A percentile compares a stretch with the other conserved stretches of the same genome.
phyloP scores from a whole-genome alignment of 164 flowering plant genomes.

The Amborella trichopoda region DNA sequence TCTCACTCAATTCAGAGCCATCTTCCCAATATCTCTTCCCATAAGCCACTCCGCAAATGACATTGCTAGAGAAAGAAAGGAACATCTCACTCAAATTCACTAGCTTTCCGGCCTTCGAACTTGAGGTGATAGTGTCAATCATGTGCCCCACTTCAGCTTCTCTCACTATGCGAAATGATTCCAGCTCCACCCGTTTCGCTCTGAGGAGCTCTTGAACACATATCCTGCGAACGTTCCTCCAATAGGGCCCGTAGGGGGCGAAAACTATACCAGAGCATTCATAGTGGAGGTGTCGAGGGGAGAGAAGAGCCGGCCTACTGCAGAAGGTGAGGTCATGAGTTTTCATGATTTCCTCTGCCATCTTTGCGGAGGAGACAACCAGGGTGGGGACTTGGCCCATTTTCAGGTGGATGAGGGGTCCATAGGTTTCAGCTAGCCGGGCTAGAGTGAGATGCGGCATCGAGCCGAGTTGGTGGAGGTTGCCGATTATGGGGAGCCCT shows the following conservation, averaged over 20 bases:
- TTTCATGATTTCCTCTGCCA: conserved; percentile 12
- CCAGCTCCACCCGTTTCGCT: conserved; percentile 11
- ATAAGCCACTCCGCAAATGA: conserved; percentile 10
- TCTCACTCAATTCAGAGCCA: not conserved
- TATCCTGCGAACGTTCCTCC: conserved; percentile 20
- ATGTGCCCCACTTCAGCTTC: conserved; percentile 11
- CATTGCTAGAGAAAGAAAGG: conserved; percentile 6
- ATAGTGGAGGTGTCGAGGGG: conserved; percentile 2
- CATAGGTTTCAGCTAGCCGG: conserved; percentile 6
- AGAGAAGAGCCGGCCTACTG: conserved; percentile 3
- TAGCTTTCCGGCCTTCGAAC: not conserved
- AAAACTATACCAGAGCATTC: conserved; percentile 9
- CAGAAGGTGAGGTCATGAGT: conserved; percentile 8
- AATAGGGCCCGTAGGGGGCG: conserved; percentile 14
- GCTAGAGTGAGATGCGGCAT: conserved; percentile 4
- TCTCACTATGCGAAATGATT: conserved; percentile 4
- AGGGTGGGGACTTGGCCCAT: conserved; percentile 12
- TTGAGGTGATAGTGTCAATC: conserved; percentile 3
- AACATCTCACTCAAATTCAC: conserved; percentile 9
- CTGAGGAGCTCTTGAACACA: conserved; percentile 8
- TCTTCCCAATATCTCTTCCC: conserved; percentile 8
- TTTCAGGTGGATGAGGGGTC: conserved; percentile 12
- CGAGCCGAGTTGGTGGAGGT: conserved; percentile 10
- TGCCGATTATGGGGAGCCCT: conserved; percentile 12
- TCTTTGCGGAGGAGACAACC: conserved; percentile 12